These are phyloP conservation scores for Vanderwaltozyma tropicalis DNA, from an alignment of 805 yeast genomes.

Conservation along the genomic window DNA sequence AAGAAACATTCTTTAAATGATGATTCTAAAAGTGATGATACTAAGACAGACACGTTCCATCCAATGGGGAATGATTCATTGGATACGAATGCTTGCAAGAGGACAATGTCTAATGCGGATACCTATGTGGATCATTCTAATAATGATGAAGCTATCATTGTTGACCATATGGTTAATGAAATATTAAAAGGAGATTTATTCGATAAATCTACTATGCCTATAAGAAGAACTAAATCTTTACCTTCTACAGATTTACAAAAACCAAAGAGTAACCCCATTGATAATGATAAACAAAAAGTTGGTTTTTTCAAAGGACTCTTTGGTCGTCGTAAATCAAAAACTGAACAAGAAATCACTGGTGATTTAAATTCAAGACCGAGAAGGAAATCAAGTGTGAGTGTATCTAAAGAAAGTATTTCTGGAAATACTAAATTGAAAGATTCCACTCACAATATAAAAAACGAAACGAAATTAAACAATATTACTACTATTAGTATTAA, in stretches of 20 bases:
- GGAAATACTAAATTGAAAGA: too few relatives aligned
- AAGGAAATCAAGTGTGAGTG: background rate
- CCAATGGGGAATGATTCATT: too few relatives aligned
- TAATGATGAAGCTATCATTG: too few relatives aligned
- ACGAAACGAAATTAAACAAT: too few relatives aligned
- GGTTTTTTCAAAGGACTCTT: conserved; percentile 32
- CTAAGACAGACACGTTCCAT: too few relatives aligned
- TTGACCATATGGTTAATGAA: too few relatives aligned
- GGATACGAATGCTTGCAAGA: too few relatives aligned
- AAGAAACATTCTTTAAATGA: background rate
- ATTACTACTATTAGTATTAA: too few relatives aligned
- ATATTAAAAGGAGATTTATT: background rate
- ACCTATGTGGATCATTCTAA: too few relatives aligned
- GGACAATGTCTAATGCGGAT: too few relatives aligned
- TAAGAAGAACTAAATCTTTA: conserved; percentile 27
- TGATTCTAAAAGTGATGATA: background rate
- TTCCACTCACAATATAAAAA: too few relatives aligned
- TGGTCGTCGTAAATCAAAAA: background rate
- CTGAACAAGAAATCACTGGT: background rate
- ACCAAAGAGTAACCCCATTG: background rate
- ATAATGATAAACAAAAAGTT: conserved; percentile 8
- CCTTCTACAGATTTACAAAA: conserved; percentile 14
- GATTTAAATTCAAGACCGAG: background rate
- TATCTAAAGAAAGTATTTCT: background rate
- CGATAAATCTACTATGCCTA: conserved; percentile 1